phyloP scores from a whole-genome alignment of 164 flowering plant species.

The Umbilicus rupestris region DNA sequence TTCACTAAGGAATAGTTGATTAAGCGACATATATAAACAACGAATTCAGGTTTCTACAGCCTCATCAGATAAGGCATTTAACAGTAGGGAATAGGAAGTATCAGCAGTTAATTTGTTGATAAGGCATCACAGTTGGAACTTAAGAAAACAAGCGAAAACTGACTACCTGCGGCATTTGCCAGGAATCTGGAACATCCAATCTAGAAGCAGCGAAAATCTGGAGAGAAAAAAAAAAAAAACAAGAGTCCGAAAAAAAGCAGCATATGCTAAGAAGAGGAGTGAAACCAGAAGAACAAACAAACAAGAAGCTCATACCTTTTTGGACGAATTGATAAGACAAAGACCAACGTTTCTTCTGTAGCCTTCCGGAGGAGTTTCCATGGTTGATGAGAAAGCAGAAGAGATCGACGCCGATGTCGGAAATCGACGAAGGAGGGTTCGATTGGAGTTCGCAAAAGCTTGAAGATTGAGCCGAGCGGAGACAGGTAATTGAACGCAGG shows the following conservation, averaged over 20 bases:
- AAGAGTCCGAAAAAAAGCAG: background rate
- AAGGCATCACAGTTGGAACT: background rate
- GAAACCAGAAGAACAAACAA: background rate
- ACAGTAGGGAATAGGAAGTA: too few species aligned
- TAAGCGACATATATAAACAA: too few species aligned
- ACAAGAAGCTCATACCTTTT: conserved; percentile 22
- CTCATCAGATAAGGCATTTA: too few species aligned
- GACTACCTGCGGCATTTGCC: conserved; percentile 95
- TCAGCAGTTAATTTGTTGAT: too few species aligned
- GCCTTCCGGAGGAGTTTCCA: conserved; percentile 80
- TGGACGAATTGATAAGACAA: conserved; percentile 57
- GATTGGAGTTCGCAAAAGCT: background rate
- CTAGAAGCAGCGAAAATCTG: conserved; percentile 74
- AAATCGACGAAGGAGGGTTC: conserved; percentile 10
- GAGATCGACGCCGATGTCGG: conserved; percentile 9
- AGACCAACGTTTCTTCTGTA: conserved; percentile 84
- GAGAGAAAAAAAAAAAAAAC: background rate
- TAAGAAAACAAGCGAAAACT: background rate
- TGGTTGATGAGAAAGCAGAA: conserved; percentile 27
- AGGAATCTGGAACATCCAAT: conserved; percentile 55
- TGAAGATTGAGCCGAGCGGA: background rate
- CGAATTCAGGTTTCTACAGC: too few species aligned
- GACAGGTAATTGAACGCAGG: background rate
- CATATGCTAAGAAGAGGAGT: background rate
- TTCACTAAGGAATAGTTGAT: too few species aligned